These are phyloP conservation scores for Macadamia integrifolia DNA, from an alignment of 164 flowering plant genomes.

Conservation along the genomic window DNA sequence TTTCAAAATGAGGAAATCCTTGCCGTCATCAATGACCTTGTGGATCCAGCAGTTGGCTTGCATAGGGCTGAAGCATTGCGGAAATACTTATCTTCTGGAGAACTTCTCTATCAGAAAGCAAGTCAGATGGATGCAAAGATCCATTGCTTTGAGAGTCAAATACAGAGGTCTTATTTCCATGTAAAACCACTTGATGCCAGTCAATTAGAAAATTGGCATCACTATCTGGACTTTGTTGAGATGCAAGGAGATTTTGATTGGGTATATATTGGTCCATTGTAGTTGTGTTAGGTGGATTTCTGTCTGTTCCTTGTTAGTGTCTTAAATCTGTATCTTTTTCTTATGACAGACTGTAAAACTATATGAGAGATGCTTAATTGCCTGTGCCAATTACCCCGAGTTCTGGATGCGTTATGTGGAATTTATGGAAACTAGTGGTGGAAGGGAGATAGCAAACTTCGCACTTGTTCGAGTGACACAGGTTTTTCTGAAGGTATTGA, in stretches of 20 bases:
- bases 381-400: conserved; percentile 88
- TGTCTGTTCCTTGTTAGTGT: conserved; percentile 5
- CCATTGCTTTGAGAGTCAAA: conserved; percentile 50
- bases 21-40: conserved; percentile 40
- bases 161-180: conserved; percentile 71
- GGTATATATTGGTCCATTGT: conserved; percentile 36
- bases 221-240: conserved; percentile 78
- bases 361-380: conserved; percentile 88
- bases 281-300: conserved; percentile 8
- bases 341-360: conserved; percentile 67
- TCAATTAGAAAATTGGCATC: conserved; percentile 86
- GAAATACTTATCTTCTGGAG: conserved; percentile 53
- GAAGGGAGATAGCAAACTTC: conserved; percentile 74
- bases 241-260: conserved; percentile 79
- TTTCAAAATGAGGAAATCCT: conserved; percentile 38
- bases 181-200: conserved; percentile 58
- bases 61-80: conserved; percentile 35
- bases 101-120: conserved; percentile 48
- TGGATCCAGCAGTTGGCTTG: conserved; percentile 32
- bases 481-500: conserved; percentile 61
- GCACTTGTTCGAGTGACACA: conserved; percentile 70
- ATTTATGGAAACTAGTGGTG: conserved; percentile 69
- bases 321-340: conserved; percentile 14
- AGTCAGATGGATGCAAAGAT: conserved; percentile 45
- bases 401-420: conserved; percentile 97